Percentiles rank a stretch among this genome's conserved stretches.
These are phyloP conservation scores for Termitomyces sp. DNA, from an alignment of 768 basidiomycete species.

Conservation along the genomic window DNA sequence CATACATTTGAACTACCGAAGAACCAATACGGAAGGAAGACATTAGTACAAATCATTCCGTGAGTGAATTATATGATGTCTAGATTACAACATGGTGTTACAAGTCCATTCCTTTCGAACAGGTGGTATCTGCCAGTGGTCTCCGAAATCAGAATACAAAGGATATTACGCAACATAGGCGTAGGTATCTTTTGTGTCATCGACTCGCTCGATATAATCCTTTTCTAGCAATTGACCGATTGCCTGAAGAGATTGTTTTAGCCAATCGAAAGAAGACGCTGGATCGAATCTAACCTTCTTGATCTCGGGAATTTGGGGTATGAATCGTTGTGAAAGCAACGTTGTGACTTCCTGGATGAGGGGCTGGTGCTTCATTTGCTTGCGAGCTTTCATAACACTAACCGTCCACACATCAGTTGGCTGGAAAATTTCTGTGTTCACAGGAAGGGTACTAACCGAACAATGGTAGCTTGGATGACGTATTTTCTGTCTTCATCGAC, in stretches of 20 bases:
- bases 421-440: not conserved
- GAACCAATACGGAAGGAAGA: no score
- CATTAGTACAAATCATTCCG: not conserved
- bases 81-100: not conserved
- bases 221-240: constrained; percentile 93
- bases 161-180: constrained; percentile 62
- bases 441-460: constrained; percentile 45
- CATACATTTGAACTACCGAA: no score
- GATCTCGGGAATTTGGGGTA: constrained; percentile 93
- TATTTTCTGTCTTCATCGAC: constrained; percentile 98
- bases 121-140: not conserved
- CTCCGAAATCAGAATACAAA: not conserved
- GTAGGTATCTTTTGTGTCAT: constrained; percentile 87
- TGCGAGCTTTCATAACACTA: constrained; percentile 93
- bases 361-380: constrained; percentile 92
- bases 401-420: constrained; percentile 1
- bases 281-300: constrained; percentile 72
- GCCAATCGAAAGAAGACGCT: not conserved
- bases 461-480: constrained; percentile 92
- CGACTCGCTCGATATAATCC: constrained; percentile 95
- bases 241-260: constrained; percentile 45
- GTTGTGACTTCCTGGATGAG: constrained; percentile 89
- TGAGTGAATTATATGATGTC: not conserved
- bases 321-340: constrained; percentile 83
- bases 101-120: not conserved